A percentile compares a stretch with the other conserved stretches of the same genome.
phyloP scores from a whole-genome alignment of 2,329 filamentous ascomycete species.

The Sordariomycetes sp. region DNA sequence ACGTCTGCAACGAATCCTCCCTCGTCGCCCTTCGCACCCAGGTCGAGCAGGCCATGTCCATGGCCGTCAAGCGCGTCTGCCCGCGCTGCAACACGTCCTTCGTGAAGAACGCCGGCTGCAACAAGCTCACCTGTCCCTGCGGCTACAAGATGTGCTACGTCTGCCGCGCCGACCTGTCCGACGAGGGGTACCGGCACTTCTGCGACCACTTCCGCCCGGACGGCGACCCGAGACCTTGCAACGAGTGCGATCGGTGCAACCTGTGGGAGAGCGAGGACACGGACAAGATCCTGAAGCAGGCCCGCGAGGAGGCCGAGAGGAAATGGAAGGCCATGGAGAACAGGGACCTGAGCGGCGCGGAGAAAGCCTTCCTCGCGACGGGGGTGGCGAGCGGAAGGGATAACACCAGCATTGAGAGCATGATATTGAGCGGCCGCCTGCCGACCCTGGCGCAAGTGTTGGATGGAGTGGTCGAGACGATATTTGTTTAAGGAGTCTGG shows the following conservation, averaged over 20 bases:
- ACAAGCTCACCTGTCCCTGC: slow-evolving; percentile 92
- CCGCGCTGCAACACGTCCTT: slow-evolving; percentile 86
- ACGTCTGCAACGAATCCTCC: slow-evolving; percentile 81
- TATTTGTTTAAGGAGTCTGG: slow-evolving; percentile 34
- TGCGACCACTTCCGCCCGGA: slow-evolving; percentile 89
- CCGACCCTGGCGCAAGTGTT: slow-evolving; percentile 33
- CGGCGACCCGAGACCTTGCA: slow-evolving; percentile 62
- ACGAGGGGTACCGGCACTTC: slow-evolving; percentile 85
- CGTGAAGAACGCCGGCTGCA: slow-evolving; percentile 89
- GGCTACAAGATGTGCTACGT: slow-evolving; percentile 98
- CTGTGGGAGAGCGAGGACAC: slow-evolving; percentile 69
- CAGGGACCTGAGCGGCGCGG: slow-evolving; percentile 42
- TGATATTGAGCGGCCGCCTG: slow-evolving; percentile 20
- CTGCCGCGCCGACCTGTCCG: slow-evolving; percentile 67
- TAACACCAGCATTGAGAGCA: slow-evolving; percentile 15
- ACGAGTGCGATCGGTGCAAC: slow-evolving; percentile 73
- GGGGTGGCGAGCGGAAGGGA: slow-evolving; percentile 26
- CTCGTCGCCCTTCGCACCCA: slow-evolving; percentile 76
- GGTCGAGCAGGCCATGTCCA: slow-evolving; percentile 86
- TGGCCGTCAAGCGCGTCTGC: slow-evolving; percentile 90
- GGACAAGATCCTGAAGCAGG: slow-evolving; percentile 57
- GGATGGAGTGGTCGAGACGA: slow-evolving; percentile 33
- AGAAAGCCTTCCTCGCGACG: slow-evolving; percentile 48
- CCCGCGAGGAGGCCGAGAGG: slow-evolving; percentile 62
- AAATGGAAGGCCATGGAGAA: slow-evolving; percentile 62